phyloP scores from a whole-genome alignment of 371 early-diverging fungal genomes.

The Funneliformis caledonium region DNA sequence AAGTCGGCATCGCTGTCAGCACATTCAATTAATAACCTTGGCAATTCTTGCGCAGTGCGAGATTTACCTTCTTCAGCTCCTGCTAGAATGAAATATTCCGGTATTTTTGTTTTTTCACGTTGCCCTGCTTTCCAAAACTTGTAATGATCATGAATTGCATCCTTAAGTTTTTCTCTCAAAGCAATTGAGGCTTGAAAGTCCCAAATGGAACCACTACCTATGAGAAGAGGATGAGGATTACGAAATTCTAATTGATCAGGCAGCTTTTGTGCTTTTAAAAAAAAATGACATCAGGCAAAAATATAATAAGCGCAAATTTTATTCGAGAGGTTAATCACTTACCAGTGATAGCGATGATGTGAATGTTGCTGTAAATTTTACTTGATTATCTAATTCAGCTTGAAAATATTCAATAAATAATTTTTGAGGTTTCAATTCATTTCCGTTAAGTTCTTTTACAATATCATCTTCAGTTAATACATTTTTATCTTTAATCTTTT shows the following conservation, averaged over 20 bases:
- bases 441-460: no score
- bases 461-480: no score
- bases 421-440: no score
- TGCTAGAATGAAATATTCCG: conserved; percentile 19
- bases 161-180: conserved; percentile 15
- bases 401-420: no score
- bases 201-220: conserved; percentile 1
- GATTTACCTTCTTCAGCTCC: conserved; percentile 25
- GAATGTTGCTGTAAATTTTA: no score
- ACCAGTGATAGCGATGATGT: no score
- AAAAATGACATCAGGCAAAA: no score
- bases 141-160: neutral
- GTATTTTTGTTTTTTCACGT: conserved; percentile 17
- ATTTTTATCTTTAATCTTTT: no score
- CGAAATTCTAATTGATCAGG: neutral
- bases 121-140: no score
- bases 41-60: conserved; percentile 10
- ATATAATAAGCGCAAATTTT: no score
- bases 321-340: no score
- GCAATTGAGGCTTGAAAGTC: conserved; percentile 26
- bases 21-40: conserved; percentile 13
- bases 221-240: conserved; percentile 10
- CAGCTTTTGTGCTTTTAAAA: neutral
- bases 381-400: no score
- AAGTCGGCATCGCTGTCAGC: neutral